Evolutionary conservation across 2,329 filamentous ascomycete species (phyloP).

Genomic region (Ramularia collo-cygni): DNA sequence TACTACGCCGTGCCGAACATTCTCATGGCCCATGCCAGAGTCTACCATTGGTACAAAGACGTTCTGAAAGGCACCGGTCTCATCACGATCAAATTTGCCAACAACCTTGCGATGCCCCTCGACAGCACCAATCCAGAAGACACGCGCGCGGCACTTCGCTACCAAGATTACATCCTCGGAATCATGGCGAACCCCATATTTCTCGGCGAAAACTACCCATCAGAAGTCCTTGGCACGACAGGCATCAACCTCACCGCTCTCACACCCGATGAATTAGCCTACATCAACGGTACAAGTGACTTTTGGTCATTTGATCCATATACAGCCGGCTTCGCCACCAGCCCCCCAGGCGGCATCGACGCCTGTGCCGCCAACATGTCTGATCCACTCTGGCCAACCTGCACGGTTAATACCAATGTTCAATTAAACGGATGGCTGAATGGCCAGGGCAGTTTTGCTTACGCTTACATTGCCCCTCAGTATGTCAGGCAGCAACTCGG

Average conservation of each 20-base stretch:
- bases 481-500: conserved; percentile 50
- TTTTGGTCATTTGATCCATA: conserved; percentile 16
- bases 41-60: conserved; percentile 45
- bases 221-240: conserved; percentile 39
- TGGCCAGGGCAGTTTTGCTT: conserved; percentile 43
- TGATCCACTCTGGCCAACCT: conserved; percentile 22
- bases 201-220: conserved; percentile 43
- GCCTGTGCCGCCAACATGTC: conserved; percentile 25
- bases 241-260: conserved; percentile 43
- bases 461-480: conserved; percentile 51
- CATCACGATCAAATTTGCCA: conserved; percentile 45
- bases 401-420: conserved; percentile 28
- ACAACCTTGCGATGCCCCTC: conserved; percentile 34
- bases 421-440: conserved; percentile 28
- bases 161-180: conserved; percentile 38
- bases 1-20: conserved; percentile 15
- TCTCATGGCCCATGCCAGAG: conserved; percentile 18
- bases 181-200: conserved; percentile 48
- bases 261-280: conserved; percentile 43
- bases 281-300: conserved; percentile 17
- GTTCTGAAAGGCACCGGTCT: conserved; percentile 46
- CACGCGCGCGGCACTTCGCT: conserved; percentile 41
- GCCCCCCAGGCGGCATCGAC: conserved; percentile 21
- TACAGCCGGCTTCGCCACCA: conserved; percentile 12
- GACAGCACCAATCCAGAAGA: conserved; percentile 35